Base-by-base conservation (phyloP, 805 yeast species). In the Starmerella sirachaensis region DNA sequence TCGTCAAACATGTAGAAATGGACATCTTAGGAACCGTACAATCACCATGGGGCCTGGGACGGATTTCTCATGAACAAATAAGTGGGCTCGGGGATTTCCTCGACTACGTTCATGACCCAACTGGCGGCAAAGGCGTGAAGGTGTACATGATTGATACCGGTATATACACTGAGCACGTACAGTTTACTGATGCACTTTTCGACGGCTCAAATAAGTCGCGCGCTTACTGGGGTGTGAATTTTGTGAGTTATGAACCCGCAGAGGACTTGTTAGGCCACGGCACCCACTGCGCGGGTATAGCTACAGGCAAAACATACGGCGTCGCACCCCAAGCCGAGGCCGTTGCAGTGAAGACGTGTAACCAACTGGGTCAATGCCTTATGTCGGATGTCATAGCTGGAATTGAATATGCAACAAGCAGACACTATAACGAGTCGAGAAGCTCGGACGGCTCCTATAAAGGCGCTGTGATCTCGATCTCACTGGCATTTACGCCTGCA, bases 231-330 rank as follows among this genome's bases (percentile, higher is more conserved):
- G 59, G 70, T 13, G 63, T 59, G 0, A 75, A 72, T 38, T 64
- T 69, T 26, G 40, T 37, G 46, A 67, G 74, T 1, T 57, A 55
- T 3, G 65, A 61, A 27, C n/a, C n/a, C n/a, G 64, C 63, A 9
- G 38, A 66, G 1, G 95, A 86, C 54, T 60, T 60, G 9, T 76
- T 76, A 48, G 95, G 95, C 0, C 96, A 85, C 56, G 96, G 61
- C n/a, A 83, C 95, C 1, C 95, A 85, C 58, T 93, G 86, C 33
- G 94, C 95, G 0, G 95, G 95, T 3, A 62, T 83, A 10, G 69
- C 83, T 38, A 94, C 88, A 0, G 81, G 94, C 2, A 65, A 61
- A 37, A 72, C 76, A 2, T 85, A 64, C 60, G 96, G 96, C 6
- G 91, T 83, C 3, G 83, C 94, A n/a, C 85, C 85, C 55, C 58